Evolutionary conservation across 495 filamentous ascomycete species (phyloP).

Genomic region (Neohortaea acidophila): DNA sequence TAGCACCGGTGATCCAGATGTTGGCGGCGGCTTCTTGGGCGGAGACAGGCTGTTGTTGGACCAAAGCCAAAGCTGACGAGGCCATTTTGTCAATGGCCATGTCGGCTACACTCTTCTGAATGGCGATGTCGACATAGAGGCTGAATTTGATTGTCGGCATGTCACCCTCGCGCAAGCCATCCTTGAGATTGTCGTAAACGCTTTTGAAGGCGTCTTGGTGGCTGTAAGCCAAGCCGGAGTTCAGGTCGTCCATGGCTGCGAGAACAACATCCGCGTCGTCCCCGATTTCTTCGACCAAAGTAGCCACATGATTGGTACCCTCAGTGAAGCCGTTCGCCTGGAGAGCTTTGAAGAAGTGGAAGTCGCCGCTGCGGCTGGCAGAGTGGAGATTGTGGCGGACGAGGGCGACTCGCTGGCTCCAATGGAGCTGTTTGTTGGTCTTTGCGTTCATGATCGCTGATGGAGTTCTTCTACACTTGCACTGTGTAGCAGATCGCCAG

Average conservation of each 20-base stretch:
- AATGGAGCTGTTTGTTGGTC: conserved; percentile 23
- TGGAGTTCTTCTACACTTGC: too few relatives aligned
- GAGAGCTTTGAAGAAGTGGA: conserved; percentile 28
- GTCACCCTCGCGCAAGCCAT: conserved; percentile 16
- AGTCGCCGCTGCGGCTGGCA: conserved; percentile 25
- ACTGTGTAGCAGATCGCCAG: too few relatives aligned
- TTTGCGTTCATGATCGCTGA: too few relatives aligned
- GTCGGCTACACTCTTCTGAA: conserved; percentile 25
- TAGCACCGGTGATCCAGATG: conserved; percentile 25
- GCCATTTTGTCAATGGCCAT: conserved; percentile 27
- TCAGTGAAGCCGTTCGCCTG: conserved; percentile 23
- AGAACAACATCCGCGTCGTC: conserved; percentile 24
- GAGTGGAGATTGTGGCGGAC: conserved; percentile 27
- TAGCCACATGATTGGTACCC: conserved; percentile 25
- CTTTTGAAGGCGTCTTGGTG: conserved; percentile 29
- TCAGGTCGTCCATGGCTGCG: conserved; percentile 26
- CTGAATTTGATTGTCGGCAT: conserved; percentile 10
- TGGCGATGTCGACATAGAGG: conserved; percentile 24
- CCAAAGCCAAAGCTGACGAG: conserved; percentile 23
- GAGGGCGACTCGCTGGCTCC: conserved; percentile 25
- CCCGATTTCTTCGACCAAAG: conserved; percentile 18
- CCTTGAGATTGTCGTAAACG: conserved; percentile 24
- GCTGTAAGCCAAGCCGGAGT: conserved; percentile 25
- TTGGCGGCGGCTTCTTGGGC: conserved; percentile 22
- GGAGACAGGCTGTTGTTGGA: conserved; percentile 20